Base-by-base conservation (phyloP, 768 basidiomycete species). In the Coprinopsis cinerea region DNA sequence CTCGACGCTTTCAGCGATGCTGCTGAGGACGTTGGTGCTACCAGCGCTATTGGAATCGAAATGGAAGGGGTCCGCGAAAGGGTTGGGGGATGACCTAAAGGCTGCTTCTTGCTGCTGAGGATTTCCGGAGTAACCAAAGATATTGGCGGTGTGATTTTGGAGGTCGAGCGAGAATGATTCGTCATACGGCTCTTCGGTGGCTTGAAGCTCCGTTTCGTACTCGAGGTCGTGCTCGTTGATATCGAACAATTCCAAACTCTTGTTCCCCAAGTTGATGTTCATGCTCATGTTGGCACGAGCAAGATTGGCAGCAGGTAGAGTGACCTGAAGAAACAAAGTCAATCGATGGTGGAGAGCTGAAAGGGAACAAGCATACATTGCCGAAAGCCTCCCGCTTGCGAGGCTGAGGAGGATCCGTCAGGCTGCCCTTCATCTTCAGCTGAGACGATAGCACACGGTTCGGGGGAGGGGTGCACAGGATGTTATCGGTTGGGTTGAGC, bases 181-280 rank as follows among this genome's bases (percentile, higher is more conserved):
- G 40, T 70, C 64, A 27, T 69, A 61, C 22, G 61, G 57, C 49
- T 68, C 67, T 25, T 62, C 58, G 23, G 59, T 57, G 44, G 56
- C 57, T 52, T 64, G 64, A n/a, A 24, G 4, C n/a, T 73, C 69
- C 39, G 67, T 63, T 42, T 74, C 72, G 49, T 71, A 68, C 59
- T 81, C 80, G 57, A 77, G 77, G 50, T 81, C 79, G 58, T 82
- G 81, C 63, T 88, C 86, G 57, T 85, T 80, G 53, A 88, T 87
- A 59, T 88, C 82, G 60, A 85, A 88, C 49, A 87, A 68, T 30
- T 85, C 78, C 35, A 74, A 56, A 58, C 74, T 67, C 57, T 74
- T 75, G 60, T 64, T 64, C 47, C 67, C 68, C 24, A 69, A 52
- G 34, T 65, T 64, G 42, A 67, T 53, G 52, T 64, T 72, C 52